Percentiles rank a stretch among this genome's conserved stretches.
Conservation (phyloP, 768 basidiomycete genomes). For the Crucibulum laeve region DNA sequence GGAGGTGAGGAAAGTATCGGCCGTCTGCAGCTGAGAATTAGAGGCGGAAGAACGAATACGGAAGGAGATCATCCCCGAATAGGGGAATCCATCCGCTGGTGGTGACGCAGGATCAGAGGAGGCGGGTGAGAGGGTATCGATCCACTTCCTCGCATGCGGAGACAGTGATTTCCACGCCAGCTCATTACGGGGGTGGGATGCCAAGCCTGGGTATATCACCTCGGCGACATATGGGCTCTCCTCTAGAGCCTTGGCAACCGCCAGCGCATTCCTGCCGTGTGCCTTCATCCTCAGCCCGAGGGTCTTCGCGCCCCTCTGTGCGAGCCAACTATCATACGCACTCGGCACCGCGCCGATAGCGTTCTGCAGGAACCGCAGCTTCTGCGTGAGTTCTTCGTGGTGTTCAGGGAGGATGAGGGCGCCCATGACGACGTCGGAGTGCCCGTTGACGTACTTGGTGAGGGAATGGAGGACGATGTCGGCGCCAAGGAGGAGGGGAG, state of each 20-base stretch:
- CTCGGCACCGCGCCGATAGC: slow-evolving; percentile 83
- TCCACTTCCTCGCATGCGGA: slow-evolving; percentile 65
- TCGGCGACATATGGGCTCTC: slow-evolving; percentile 58
- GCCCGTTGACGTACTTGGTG: slow-evolving; percentile 92
- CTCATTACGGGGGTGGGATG: slow-evolving; percentile 58
- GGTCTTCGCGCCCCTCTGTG: slow-evolving; percentile 88
- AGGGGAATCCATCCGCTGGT: slow-evolving; percentile 68
- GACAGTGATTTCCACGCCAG: slow-evolving; percentile 61
- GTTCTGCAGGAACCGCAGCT: slow-evolving; percentile 86
- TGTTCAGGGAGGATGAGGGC: slow-evolving; percentile 65
- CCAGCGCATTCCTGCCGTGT: slow-evolving; percentile 81
- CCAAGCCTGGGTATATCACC: slow-evolving; percentile 85
- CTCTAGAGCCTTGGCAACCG: slow-evolving; percentile 61
- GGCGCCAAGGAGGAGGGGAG: slow-evolving; percentile 80
- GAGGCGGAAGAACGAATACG: slow-evolving; percentile 27
- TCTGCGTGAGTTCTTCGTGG: slow-evolving; percentile 41
- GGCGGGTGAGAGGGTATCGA: slow-evolving; percentile 37
- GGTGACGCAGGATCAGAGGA: slow-evolving; percentile 13
- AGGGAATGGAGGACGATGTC: slow-evolving; percentile 83
- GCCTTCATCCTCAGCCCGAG: slow-evolving; percentile 83
- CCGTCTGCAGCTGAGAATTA: slow-evolving; percentile 50
- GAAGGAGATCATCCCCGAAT: slow-evolving; percentile 88
- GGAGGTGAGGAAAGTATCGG: slow-evolving; percentile 63
- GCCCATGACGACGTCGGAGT: slow-evolving; percentile 92
- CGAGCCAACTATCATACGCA: slow-evolving; percentile 86